These are phyloP conservation scores for Trichosporon sp. DNA, from an alignment of 1,284 basidiomycete species.

Conservation along the genomic window DNA sequence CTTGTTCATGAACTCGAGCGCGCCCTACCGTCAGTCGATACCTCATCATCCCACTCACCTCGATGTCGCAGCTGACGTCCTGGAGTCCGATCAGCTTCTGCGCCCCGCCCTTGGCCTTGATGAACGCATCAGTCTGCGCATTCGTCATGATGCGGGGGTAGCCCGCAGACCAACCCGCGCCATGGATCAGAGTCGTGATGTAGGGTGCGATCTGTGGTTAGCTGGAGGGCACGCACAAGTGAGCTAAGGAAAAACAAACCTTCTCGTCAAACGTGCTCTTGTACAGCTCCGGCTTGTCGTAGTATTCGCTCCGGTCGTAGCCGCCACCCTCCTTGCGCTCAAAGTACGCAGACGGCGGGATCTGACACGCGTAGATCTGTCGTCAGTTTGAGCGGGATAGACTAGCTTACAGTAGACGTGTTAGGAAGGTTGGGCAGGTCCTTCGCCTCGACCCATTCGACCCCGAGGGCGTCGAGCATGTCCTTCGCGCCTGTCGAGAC, in stretches of 20 bases:
- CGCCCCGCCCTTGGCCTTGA: constrained; percentile 59
- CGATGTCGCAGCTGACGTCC: constrained; percentile 83
- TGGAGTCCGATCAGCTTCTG: constrained; percentile 67
- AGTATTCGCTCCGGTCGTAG: constrained; percentile 73
- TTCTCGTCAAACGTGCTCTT: constrained; percentile 68
- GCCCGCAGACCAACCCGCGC: constrained; percentile 74
- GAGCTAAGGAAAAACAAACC: constrained; percentile 56
- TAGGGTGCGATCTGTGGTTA: constrained; percentile 72
- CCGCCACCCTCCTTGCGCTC: constrained; percentile 61
- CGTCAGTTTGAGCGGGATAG: constrained; percentile 5
- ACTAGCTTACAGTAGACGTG: constrained; percentile 60
- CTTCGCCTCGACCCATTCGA: constrained; percentile 63
- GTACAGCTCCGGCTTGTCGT: constrained; percentile 68
- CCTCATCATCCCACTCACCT: constrained; percentile 56
- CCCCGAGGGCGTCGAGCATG: constrained; percentile 71
- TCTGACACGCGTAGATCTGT: constrained; percentile 76
- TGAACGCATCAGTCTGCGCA: constrained; percentile 62
- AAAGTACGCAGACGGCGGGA: constrained; percentile 71
- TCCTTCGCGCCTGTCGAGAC: constrained; percentile 74
- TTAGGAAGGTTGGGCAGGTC: constrained; percentile 64
- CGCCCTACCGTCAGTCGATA: constrained; percentile 63
- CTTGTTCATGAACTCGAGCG: constrained; percentile 75
- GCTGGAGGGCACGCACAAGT: not conserved
- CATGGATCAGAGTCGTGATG: constrained; percentile 79
- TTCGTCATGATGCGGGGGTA: constrained; percentile 79